These are phyloP conservation scores for Lupinus albus DNA, from an alignment of 306 rosid genomes.

Conservation along the genomic window DNA sequence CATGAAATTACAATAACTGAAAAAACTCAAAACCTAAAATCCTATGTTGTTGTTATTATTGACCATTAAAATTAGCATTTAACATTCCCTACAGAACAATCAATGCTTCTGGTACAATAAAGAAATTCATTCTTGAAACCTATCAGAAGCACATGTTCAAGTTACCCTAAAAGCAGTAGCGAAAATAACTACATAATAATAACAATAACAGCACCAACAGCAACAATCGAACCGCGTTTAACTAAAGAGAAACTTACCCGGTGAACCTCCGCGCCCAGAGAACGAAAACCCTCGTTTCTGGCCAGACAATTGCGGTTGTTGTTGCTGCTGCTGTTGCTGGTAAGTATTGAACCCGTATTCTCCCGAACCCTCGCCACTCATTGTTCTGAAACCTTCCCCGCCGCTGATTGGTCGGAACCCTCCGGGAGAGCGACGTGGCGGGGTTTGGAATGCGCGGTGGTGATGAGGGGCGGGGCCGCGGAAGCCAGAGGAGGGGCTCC, in stretches of 20 bases:
- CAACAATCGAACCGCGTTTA: too few relatives aligned
- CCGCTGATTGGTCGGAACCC: constrained; percentile 53
- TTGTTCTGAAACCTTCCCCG: constrained; percentile 39
- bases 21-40: background rate
- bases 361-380: constrained; percentile 41
- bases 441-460: constrained; percentile 64
- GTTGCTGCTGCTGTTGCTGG: constrained; percentile 46
- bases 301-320: constrained; percentile 57
- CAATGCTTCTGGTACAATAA: background rate
- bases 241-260: constrained; percentile 52
- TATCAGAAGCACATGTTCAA: constrained; percentile 15
- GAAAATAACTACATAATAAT: background rate
- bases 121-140: background rate
- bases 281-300: constrained; percentile 80
- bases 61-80: constrained; percentile 4
- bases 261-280: constrained; percentile 66
- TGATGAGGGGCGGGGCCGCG: constrained; percentile 37
- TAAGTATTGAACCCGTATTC: constrained; percentile 50
- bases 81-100: background rate
- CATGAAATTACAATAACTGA: constrained; percentile 1
- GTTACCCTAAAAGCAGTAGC: constrained; percentile 1
- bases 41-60: too few relatives aligned
- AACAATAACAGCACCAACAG: background rate
- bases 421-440: constrained; percentile 61
- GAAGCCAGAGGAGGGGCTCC: constrained; percentile 51